phyloP scores from a whole-genome alignment of 257 asterid species.

The Solanum paucissectum region DNA sequence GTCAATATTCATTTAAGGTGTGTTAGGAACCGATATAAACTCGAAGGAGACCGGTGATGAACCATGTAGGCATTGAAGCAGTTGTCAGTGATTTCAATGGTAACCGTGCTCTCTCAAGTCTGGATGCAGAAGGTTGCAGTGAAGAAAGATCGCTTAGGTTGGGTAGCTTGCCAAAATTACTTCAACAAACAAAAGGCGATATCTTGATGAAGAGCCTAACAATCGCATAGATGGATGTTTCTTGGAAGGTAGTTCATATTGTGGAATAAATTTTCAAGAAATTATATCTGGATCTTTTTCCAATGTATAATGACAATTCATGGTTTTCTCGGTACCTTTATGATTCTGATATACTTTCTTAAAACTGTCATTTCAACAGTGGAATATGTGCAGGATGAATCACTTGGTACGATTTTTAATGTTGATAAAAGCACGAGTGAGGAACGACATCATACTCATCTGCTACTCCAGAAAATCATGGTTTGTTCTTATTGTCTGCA shows the following conservation, averaged over 20 bases:
- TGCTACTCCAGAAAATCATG: slow-evolving; percentile 24
- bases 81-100: slow-evolving; percentile 2
- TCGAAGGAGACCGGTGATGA: slow-evolving; percentile 12
- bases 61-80: slow-evolving; percentile 2
- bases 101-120: slow-evolving; percentile 9
- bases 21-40: slow-evolving; percentile 1
- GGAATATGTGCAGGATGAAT: background rate
- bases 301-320: slow-evolving; percentile 12
- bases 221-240: slow-evolving; percentile 4
- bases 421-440: background rate
- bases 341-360: background rate
- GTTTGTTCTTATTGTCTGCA: slow-evolving; percentile 8
- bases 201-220: slow-evolving; percentile 10
- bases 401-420: no score
- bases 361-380: background rate
- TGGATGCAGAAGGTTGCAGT: slow-evolving; percentile 4
- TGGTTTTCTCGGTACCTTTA: background rate
- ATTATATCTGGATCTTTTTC: background rate
- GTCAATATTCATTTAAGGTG: slow-evolving; percentile 13
- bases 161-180: background rate
- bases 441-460: slow-evolving; percentile 27
- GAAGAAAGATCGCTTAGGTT: background rate
- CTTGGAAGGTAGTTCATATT: background rate
- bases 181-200: slow-evolving; percentile 2
- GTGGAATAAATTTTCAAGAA: background rate